phyloP scores from a whole-genome alignment of 768 basidiomycete species.

The Tulasnella sp. region DNA sequence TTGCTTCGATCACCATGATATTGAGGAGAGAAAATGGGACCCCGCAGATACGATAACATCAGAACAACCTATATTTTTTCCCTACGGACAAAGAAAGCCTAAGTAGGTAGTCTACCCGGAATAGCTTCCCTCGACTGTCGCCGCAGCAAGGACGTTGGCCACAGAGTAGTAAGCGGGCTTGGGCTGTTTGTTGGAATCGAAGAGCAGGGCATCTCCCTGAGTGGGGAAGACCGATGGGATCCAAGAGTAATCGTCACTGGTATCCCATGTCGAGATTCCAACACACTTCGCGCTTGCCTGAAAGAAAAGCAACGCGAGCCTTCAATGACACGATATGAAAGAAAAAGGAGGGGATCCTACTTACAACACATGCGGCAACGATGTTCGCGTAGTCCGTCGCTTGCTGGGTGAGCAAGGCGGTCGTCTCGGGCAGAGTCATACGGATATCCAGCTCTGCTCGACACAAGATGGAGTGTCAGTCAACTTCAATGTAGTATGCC shows the following conservation, averaged over 20 bases:
- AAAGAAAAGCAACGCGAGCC: neutral
- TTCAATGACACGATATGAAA: neutral
- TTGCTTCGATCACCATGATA: too few species aligned
- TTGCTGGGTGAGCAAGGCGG: constrained; percentile 42
- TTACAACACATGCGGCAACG: constrained; percentile 41
- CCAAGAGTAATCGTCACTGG: constrained; percentile 33
- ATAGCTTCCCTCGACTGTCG: neutral
- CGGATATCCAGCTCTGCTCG: constrained; percentile 48
- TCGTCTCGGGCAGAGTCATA: constrained; percentile 44
- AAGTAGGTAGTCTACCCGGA: too few species aligned
- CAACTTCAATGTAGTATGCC: too few species aligned
- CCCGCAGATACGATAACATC: too few species aligned
- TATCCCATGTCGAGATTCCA: constrained; percentile 33
- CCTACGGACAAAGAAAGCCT: too few species aligned
- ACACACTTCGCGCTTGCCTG: neutral
- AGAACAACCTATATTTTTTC: too few species aligned
- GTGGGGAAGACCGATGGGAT: constrained; percentile 28
- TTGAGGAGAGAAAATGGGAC: too few species aligned
- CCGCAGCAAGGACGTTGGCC: constrained; percentile 14
- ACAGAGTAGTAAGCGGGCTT: constrained; percentile 18
- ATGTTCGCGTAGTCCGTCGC: constrained; percentile 47
- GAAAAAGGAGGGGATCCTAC: constrained; percentile 30
- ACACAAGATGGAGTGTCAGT: neutral
- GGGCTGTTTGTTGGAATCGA: constrained; percentile 15
- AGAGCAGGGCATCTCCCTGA: constrained; percentile 13